These are phyloP conservation scores for Colletotrichum viniferum DNA, from an alignment of 2,329 filamentous ascomycete genomes.

Conservation along the genomic window DNA sequence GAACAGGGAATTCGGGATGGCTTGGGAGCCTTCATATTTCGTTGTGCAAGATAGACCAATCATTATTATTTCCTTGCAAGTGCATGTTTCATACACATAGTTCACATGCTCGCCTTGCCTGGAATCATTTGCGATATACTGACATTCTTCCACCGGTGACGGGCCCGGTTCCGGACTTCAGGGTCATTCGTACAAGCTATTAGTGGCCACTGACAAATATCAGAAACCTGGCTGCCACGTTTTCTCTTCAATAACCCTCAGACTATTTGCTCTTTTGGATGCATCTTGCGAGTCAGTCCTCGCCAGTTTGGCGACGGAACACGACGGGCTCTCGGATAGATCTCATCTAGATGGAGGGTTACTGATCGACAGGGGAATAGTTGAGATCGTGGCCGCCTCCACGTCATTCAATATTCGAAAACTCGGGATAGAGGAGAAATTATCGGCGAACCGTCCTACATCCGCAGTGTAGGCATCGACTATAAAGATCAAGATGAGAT, in stretches of 20 bases:
- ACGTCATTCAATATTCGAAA: background rate
- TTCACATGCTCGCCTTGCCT: background rate
- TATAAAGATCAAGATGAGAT: background rate
- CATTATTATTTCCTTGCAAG: background rate
- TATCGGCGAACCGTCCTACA: background rate
- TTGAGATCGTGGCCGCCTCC: background rate
- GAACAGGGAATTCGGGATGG: background rate
- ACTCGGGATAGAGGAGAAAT: background rate
- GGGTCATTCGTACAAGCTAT: background rate
- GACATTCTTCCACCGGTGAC: background rate
- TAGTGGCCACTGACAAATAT: background rate
- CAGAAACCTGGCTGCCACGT: conserved; percentile 21
- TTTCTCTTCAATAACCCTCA: conserved; percentile 17
- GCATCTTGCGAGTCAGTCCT: background rate
- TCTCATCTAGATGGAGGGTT: background rate
- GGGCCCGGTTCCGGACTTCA: background rate
- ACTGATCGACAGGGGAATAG: background rate
- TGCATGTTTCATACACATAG: conserved; percentile 5
- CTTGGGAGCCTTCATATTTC: background rate
- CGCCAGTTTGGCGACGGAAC: background rate
- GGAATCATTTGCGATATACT: background rate
- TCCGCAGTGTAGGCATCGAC: background rate
- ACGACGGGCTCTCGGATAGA: background rate
- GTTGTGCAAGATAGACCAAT: background rate
- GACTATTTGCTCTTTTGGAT: conserved; percentile 17